These are phyloP conservation scores for Fusarium hainanense DNA, from an alignment of 2,329 filamentous ascomycete genomes.

Conservation along the genomic window DNA sequence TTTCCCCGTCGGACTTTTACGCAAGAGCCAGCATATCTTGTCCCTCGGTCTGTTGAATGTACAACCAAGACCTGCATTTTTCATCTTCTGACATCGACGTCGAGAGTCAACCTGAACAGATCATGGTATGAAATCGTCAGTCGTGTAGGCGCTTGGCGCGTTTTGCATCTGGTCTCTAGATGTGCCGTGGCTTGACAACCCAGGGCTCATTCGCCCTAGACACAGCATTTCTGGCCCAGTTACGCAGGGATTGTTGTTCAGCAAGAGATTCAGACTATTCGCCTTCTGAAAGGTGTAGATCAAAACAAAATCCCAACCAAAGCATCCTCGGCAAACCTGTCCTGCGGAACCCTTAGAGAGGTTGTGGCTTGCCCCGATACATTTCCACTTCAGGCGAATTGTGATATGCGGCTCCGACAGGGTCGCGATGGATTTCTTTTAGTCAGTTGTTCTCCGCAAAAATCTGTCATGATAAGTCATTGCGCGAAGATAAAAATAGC, in stretches of 20 bases:
- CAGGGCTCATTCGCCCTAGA: not conserved
- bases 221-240: not conserved
- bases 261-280: not conserved
- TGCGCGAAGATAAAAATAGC: not conserved
- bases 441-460: constrained; percentile 8
- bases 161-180: not conserved
- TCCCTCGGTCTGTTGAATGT: not conserved
- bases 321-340: not conserved
- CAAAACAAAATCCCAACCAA: not conserved
- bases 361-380: constrained; percentile 24
- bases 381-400: constrained; percentile 28
- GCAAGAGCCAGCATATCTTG: not conserved
- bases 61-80: not conserved
- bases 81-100: not conserved
- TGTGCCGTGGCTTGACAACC: not conserved
- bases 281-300: constrained; percentile 12
- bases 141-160: not conserved
- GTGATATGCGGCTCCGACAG: constrained; percentile 30
- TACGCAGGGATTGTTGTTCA: not conserved
- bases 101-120: not conserved
- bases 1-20: not conserved
- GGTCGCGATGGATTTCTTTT: constrained; percentile 25
- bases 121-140: not conserved
- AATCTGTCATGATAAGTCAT: not conserved
- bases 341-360: constrained; percentile 38